A percentile compares a stretch with the other conserved stretches of the same genome.
phyloP scores from a whole-genome alignment of 768 basidiomycete genomes.

The Kwoniella heveanensis region DNA sequence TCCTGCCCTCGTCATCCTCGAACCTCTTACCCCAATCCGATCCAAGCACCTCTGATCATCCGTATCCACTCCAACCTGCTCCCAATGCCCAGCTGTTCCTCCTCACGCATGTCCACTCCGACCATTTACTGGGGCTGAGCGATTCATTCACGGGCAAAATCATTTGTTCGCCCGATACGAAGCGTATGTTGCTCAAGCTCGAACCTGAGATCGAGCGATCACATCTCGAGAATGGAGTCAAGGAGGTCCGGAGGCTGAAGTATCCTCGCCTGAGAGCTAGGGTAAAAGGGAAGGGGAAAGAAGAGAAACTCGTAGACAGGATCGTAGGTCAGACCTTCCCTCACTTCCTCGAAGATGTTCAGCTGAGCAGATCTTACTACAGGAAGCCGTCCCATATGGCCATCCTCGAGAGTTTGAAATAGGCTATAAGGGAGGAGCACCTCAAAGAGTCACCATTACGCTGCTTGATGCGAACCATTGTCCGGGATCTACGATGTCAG shows the following conservation, averaged over 20 bases:
- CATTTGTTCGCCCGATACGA: constrained; percentile 79
- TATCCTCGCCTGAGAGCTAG: constrained; percentile 31
- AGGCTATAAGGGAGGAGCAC: constrained; percentile 59
- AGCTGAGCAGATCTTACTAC: constrained; percentile 8
- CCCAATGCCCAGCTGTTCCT: constrained; percentile 65
- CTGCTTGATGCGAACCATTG: constrained; percentile 91
- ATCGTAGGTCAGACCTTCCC: constrained; percentile 40
- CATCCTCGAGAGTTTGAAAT: constrained; percentile 68
- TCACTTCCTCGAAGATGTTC: neutral
- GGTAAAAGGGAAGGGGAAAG: constrained; percentile 25
- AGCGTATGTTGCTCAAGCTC: constrained; percentile 78
- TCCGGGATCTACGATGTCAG: constrained; percentile 88
- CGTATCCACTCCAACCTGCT: constrained; percentile 20
- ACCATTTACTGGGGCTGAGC: constrained; percentile 77
- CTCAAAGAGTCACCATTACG: constrained; percentile 66
- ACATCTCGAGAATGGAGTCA: constrained; percentile 21
- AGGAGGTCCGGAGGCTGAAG: constrained; percentile 19
- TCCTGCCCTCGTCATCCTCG: constrained; percentile 56
- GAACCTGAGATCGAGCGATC: constrained; percentile 60
- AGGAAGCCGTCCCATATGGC: constrained; percentile 46
- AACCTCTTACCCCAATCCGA: constrained; percentile 58
- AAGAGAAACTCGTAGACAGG: constrained; percentile 38
- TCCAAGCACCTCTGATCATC: constrained; percentile 20
- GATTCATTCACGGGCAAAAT: constrained; percentile 73
- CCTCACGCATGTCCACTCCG: constrained; percentile 87